Base-by-base conservation (phyloP, 345 rosid species). In the Gossypium mustelinum region DNA sequence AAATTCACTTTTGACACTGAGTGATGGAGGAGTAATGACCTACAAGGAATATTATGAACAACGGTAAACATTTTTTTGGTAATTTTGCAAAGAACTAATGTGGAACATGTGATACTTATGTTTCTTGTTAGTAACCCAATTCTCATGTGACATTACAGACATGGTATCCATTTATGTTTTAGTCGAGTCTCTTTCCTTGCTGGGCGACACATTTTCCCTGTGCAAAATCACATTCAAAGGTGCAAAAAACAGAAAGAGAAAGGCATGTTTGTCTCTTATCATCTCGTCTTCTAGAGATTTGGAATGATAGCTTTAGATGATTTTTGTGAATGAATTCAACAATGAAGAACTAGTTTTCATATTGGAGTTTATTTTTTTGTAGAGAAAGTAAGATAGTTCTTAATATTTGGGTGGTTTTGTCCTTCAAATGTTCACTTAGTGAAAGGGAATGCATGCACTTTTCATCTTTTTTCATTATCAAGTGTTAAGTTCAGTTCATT, bases 1-100 rank as follows among this genome's bases (percentile, higher is more conserved):
- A 14, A 84, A 84, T 65, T 93, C 99, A 3, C 39, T 54, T 52
- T 39, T 93, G 79, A 82, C 9, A 27, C 72, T 60, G 75, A 84
- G 86, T 73, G 75, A 85, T 78, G 87, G 92, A 73, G 60, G 68
- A 24, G 45, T 6, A 13, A 75, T 68, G 57, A 81, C 91, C 8
- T 93, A 93, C 82, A 78, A 81, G 73, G 79, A 91, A 65, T 82
- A 93, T 83, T 91, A 81, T 71, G 43, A 83, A 82, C 73, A 45
- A 29, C 52, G 79, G 98, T 94, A 78, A 67, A 78, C 52, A 78
- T 58, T 57, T 73, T 73, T 29, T 6, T 34, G 17, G 25, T 16
- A 10, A 13, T 4, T 67, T 44, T 62, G 9, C 14, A 27, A 59
- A 70, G 47, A 22, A 39, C 25, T 68, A 34, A 64, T 20, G 4